Conservation (phyloP, 1,284 basidiomycete genomes). For the Porodaedalea pini region DNA sequence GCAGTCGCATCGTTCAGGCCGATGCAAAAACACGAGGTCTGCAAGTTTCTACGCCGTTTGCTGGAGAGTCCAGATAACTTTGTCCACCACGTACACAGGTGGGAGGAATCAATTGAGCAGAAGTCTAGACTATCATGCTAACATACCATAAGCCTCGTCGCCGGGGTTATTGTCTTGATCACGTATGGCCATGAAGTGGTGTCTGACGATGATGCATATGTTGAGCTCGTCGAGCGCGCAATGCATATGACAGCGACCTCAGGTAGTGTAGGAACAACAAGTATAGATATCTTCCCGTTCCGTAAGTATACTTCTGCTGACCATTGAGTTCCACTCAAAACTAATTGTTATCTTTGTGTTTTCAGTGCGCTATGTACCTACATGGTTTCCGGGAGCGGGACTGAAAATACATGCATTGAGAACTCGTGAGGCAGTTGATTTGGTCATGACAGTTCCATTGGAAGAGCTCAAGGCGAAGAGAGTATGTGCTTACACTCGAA, state of each 20-base stretch:
- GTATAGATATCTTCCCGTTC: conserved; percentile 10
- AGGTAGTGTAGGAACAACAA: conserved; percentile 3
- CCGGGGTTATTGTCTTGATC: not conserved
- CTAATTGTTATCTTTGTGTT: not conserved
- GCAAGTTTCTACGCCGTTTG: conserved; percentile 25
- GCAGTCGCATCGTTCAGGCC: conserved; percentile 23
- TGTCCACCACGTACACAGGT: conserved; percentile 27
- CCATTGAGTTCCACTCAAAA: not conserved
- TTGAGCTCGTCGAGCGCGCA: not conserved
- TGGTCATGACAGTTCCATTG: not conserved
- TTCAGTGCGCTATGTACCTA: conserved; percentile 11
- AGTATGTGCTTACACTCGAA: conserved; percentile 2
- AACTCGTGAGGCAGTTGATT: not conserved
- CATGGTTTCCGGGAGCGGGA: conserved; percentile 13
- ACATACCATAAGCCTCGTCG: conserved; percentile 1
- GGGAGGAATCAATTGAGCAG: conserved; percentile 19
- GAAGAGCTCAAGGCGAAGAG: conserved; percentile 1
- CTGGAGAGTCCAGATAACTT: conserved; percentile 24
- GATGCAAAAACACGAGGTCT: conserved; percentile 27
- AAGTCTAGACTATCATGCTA: not conserved
- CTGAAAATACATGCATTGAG: conserved; percentile 6
- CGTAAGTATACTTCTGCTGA: not conserved
- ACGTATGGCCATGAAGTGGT: conserved; percentile 9
- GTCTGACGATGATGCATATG: not conserved
- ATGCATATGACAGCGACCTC: not conserved